phyloP scores from a whole-genome alignment of 2,329 filamentous ascomycete genomes.

The Alternaria ventricosa region DNA sequence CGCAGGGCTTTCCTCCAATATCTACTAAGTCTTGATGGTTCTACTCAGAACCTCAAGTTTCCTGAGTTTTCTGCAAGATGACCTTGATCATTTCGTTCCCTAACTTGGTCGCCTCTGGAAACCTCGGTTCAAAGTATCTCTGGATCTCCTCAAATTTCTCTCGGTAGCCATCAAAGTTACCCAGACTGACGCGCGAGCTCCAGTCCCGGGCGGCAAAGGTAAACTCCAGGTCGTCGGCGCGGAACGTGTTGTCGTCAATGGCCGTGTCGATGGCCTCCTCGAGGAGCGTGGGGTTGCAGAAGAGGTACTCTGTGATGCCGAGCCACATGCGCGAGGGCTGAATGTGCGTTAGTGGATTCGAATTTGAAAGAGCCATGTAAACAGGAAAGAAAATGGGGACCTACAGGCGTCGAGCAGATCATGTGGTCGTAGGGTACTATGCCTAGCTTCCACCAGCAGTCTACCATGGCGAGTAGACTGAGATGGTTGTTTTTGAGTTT shows the following conservation, averaged over 20 bases:
- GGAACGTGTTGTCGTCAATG: constrained; percentile 86
- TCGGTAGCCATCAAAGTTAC: constrained; percentile 91
- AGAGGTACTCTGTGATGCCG: constrained; percentile 95
- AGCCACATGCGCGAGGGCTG: constrained; percentile 92
- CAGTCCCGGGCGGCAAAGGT: constrained; percentile 95
- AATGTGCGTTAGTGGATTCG: neutral
- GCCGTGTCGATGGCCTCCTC: constrained; percentile 86
- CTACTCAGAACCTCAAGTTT: constrained; percentile 4
- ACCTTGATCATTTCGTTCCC: constrained; percentile 98
- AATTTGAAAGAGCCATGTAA: neutral
- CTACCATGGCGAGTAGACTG: constrained; percentile 92
- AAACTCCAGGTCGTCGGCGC: constrained; percentile 96
- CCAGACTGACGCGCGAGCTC: constrained; percentile 90
- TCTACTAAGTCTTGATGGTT: neutral
- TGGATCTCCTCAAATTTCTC: constrained; percentile 92
- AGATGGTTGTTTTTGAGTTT: constrained; percentile 90
- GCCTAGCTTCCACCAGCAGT: constrained; percentile 93
- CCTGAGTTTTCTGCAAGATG: constrained; percentile 77
- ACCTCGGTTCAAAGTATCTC: constrained; percentile 87
- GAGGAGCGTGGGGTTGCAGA: constrained; percentile 79
- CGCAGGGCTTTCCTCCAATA: neutral
- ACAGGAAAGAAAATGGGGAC: constrained; percentile 23
- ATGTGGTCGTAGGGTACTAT: constrained; percentile 99
- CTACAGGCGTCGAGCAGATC: constrained; percentile 92
- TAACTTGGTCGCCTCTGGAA: constrained; percentile 83